Evolutionary conservation across 1,139 yeast species (phyloP), one percentile per base, ranked within the genome.

Genomic region (Eremothecium coryli): DNA sequence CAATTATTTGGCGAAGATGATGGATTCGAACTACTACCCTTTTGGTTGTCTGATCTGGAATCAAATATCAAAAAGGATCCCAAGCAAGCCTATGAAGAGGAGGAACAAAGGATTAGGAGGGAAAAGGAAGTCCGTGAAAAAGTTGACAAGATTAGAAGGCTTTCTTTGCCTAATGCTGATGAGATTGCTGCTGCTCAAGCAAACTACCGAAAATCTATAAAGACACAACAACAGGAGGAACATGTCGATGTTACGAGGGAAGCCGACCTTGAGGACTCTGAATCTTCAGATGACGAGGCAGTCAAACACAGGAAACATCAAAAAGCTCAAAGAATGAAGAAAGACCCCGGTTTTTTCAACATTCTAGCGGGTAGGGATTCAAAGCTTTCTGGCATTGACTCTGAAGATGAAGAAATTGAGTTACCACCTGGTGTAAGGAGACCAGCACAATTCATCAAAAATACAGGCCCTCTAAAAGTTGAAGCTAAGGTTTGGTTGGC

Each of bases 401-500:
- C 93, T 2, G 97, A 88, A 58, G 96, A 84, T 41, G 85, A 77
- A 47, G 96, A 88, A 56, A 71, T 85, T 30, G 76, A 71, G 23
- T 65, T 90, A 39, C 98, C 98, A 5, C 76, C 82, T 4, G 97
- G 97, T 16, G 97, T 90, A 12, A 66, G 69, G 33, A 82, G 79
- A 54, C 98, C 98, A 33, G 75, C 71, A 9, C 64, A 69, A 32
- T 74, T 82, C 62, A 69, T 90, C 50, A 82, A 88, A 54, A 86
- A 86, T 56, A 77, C 90, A 23, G 95, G 96, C 5, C 93, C 95
- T 2, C 73, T 86, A 39, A 86, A 82, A 59, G 86, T 90, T 38
- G 98, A 90, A 64, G 93, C 97, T 22, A 90, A 90, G 58, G 98
- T 90, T 24, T 90, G 98, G 97, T 68, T 90, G 43, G 98, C 98